Percentiles rank a stretch among this genome's conserved stretches.
These are phyloP conservation scores for Ilyonectria destructans DNA, from an alignment of 2,329 filamentous ascomycete species.

Conservation along the genomic window DNA sequence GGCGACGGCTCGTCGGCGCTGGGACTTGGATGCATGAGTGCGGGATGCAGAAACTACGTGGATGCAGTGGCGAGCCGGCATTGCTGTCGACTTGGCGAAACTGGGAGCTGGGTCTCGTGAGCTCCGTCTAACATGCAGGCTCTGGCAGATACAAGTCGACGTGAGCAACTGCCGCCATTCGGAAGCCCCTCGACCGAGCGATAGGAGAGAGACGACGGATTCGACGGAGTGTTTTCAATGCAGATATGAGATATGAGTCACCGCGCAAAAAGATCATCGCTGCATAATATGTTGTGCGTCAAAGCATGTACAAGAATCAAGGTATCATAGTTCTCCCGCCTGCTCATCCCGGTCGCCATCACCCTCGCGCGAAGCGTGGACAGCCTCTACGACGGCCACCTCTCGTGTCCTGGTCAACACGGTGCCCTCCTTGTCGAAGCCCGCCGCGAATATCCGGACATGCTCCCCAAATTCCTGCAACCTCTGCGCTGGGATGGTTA, in stretches of 20 bases:
- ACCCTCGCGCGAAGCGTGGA: neutral
- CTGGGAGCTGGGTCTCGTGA: neutral
- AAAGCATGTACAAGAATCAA: slow-evolving; percentile 17
- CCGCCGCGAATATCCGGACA: slow-evolving; percentile 30
- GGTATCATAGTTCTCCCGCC: slow-evolving; percentile 22
- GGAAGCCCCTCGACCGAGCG: neutral
- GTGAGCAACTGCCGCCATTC: neutral
- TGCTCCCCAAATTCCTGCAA: slow-evolving; percentile 9
- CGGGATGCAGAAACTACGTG: neutral
- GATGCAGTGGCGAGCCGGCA: neutral
- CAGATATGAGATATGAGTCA: slow-evolving; percentile 15
- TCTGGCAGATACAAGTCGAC: neutral
- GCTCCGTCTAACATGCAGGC: neutral
- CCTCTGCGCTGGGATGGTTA: slow-evolving; percentile 5
- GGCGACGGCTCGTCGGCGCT: slow-evolving; percentile 14
- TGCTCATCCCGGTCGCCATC: slow-evolving; percentile 8
- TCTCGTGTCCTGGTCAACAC: slow-evolving; percentile 20
- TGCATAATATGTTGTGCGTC: slow-evolving; percentile 25
- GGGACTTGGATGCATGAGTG: neutral
- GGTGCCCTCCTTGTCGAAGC: slow-evolving; percentile 23
- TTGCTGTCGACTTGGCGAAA: neutral
- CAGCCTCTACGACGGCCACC: slow-evolving; percentile 21
- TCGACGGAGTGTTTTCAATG: neutral
- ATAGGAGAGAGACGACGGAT: neutral
- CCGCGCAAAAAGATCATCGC: slow-evolving; percentile 9